A percentile compares a stretch with the other conserved stretches of the same genome.
Conservation (phyloP, 208 protist species). For the Naegleria lovaniensis region DNA sequence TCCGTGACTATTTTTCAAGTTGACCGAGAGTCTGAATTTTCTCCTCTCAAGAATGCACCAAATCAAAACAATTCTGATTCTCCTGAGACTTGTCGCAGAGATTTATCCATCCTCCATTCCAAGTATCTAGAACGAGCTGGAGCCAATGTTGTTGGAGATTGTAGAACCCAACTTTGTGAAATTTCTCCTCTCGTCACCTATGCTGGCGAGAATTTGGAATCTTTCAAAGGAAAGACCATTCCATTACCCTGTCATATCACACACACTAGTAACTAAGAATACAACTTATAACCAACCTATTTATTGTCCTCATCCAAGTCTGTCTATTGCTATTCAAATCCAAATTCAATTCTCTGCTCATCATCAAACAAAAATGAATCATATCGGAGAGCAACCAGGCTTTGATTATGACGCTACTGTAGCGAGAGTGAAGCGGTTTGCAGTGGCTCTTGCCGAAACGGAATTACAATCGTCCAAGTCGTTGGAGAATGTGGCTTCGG, state of each 20-base stretch:
- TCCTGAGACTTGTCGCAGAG: conserved; percentile 66
- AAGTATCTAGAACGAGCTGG: conserved; percentile 52
- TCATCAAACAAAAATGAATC: too few relatives aligned
- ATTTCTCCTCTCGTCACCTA: conserved; percentile 81
- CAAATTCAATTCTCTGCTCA: too few relatives aligned
- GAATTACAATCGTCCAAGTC: background rate
- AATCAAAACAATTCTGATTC: conserved; percentile 61
- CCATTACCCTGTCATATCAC: background rate
- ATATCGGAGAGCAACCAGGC: too few relatives aligned
- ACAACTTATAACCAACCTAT: too few relatives aligned
- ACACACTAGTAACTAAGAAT: too few relatives aligned
- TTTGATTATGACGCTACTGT: background rate
- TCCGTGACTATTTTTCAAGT: conserved; percentile 68
- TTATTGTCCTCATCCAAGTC: too few relatives aligned
- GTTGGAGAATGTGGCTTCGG: background rate
- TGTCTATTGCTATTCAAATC: too few relatives aligned
- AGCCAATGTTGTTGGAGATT: conserved; percentile 20
- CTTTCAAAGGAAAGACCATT: conserved; percentile 1
- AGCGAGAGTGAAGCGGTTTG: background rate
- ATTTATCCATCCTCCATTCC: conserved; percentile 61
- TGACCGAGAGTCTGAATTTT: conserved; percentile 79
- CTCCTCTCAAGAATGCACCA: conserved; percentile 90
- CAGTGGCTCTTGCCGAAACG: background rate
- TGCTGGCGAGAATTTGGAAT: conserved; percentile 70
- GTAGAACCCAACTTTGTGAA: conserved; percentile 54